phyloP scores from a whole-genome alignment of 768 basidiomycete species.

The Boletellus ananas region DNA sequence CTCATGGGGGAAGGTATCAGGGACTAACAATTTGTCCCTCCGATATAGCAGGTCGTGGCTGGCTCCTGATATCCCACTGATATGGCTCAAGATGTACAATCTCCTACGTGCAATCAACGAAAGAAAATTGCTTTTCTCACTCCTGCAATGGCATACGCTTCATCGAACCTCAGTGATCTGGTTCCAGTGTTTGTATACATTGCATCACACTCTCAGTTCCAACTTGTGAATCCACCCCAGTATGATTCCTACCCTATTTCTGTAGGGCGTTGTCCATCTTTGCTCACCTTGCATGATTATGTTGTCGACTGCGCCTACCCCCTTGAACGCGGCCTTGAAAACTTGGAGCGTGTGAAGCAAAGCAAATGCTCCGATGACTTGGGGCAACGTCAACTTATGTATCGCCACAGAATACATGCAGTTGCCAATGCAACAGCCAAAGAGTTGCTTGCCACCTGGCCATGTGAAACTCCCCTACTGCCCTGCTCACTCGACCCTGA shows the following conservation, averaged over 20 bases:
- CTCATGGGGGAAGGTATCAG: not conserved
- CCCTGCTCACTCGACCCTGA: not conserved
- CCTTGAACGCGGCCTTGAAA: slow-evolving; percentile 9
- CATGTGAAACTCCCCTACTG: slow-evolving; percentile 9
- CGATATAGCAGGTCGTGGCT: slow-evolving; percentile 27
- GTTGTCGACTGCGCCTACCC: not conserved
- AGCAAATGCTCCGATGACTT: not conserved
- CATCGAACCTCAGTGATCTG: slow-evolving; percentile 6
- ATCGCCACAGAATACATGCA: not conserved
- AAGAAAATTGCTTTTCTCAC: slow-evolving; percentile 23
- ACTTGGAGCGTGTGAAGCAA: too few species aligned
- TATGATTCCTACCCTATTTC: not conserved
- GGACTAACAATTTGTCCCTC: not conserved
- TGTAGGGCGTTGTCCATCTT: slow-evolving; percentile 2
- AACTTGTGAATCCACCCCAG: too few species aligned
- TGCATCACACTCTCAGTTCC: too few species aligned
- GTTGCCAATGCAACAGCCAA: slow-evolving; percentile 3
- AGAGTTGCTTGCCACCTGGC: slow-evolving; percentile 13
- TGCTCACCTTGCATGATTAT: not conserved
- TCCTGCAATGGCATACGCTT: slow-evolving; percentile 30
- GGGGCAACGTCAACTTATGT: slow-evolving; percentile 1
- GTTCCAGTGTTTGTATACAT: slow-evolving; percentile 13
- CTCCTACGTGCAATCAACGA: slow-evolving; percentile 14
- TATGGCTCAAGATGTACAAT: slow-evolving; percentile 27
- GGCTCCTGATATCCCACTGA: too few species aligned